Base-by-base conservation (phyloP, 306 rosid genomes). In the Cicer bijugum region DNA sequence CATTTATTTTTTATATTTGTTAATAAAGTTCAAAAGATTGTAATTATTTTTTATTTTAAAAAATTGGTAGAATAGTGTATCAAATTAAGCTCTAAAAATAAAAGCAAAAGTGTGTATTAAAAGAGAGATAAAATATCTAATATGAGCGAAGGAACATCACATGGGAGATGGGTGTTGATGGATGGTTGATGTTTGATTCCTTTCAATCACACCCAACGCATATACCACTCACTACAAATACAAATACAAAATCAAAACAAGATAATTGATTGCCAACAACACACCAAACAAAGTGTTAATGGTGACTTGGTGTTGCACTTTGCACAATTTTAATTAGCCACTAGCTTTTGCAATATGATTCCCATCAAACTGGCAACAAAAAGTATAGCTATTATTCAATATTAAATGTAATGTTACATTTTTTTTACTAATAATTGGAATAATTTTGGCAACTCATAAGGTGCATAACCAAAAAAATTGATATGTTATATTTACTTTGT, bases 151-250 rank as follows among this genome's bases (percentile, higher is more conserved):
- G 17, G 77, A 80, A 82, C 74, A 80, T 75, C 72, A 77, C 81
- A 81, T 77, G 80, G 66, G 56, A 51, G 76, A 58, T 67, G 12
- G 19, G 71, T 12, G 1, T 58, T 39, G 74, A 76, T 75, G 77
- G 84, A 75, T 44, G 83, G 78, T 57, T 56, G 82, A 83, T 81
- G 83, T 68, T 38, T 72, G 81, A 71, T 74, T 71, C 67, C 69
- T 61, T 64, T 84, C 89, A 75, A 70, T 80, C 81, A 75, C 81
- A 79, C 11, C 33, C 65, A 23, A 56, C 68, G 61, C 79, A 53
- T 9, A 15, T 59, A 39, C 53, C 73, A 57, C 35, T 28, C 73
- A 57, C 35, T 28, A 20, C 37, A 45, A 47, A 46, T 10, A 43
- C 53, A 68, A 46, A 58, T 23, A 28, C 45, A 64, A 37, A 39